Evolutionary conservation across 257 asterid genomes (phyloP), one percentile per base, ranked within the genome.

Genomic region (Solanum bulbocastanum): DNA sequence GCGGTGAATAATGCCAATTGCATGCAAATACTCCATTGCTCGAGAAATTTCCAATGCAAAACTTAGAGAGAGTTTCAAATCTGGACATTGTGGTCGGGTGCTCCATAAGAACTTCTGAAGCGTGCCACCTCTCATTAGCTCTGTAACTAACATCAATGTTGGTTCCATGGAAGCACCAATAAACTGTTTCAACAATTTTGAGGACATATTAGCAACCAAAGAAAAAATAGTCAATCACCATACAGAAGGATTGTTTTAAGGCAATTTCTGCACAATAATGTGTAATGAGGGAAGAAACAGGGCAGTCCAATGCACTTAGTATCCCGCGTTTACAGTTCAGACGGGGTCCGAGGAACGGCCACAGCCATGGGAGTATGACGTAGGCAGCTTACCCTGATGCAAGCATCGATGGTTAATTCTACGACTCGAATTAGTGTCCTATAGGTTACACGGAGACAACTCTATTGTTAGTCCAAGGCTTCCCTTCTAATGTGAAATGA

Each of bases 11-110:
- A 93, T 91, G 88, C 93, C 90, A 84, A 87, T 90, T 35, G 58
- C 90, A 73, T 94, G 98, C 86, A 94, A 92, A 88, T 93, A 90
- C 83, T 90, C 93, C 98, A 94, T 93, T 12, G 95, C 95, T n/a
- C 72, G 92, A 52, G 95, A 94, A 76, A 94, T 92, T 23, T 88
- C 92, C 86, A 93, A 69, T 30, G 95, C 95, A 58, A 90, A 93
- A 86, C 72, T 75, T 72, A 93, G 84, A 36, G 94, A 89, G 84
- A 92, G 90, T 92, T 91, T 93, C 89, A 92, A 16, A 89, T 93
- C 96, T 30, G 86, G 91, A 87, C 90, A 79, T 87, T 87, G 73
- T 69, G 96, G 98, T 68, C 94, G 94, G 85, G 91, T 40, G 49
- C 90, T 91, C 93, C 94, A 92, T 86, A 94, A 87, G 89, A 87